Percentiles rank a stretch among this genome's conserved stretches.
phyloP scores from a whole-genome alignment of 805 yeast genomes.

The Trichomonascus vanleenenianus region DNA sequence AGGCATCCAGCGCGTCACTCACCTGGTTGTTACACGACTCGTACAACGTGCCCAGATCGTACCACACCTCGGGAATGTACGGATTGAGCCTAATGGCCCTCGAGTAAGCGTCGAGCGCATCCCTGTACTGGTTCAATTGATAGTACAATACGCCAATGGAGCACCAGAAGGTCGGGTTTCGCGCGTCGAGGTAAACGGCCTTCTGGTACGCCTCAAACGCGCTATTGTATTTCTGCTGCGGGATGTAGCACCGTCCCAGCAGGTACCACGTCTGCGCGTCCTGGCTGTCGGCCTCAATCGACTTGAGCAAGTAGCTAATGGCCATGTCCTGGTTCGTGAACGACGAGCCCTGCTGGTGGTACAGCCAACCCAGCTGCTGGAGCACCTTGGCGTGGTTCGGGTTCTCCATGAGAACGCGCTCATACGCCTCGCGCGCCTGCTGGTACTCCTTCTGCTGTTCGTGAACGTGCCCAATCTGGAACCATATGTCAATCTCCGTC shows the following conservation, averaged over 20 bases:
- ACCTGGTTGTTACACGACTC: conserved; percentile 97
- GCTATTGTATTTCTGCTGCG: conserved; percentile 86
- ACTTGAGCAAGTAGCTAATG: conserved; percentile 70
- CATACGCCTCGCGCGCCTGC: conserved; percentile 93
- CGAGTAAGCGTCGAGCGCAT: conserved; percentile 95
- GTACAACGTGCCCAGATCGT: conserved; percentile 92
- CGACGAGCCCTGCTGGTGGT: conserved; percentile 58
- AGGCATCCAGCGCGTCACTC: conserved; percentile 92
- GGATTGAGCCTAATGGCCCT: conserved; percentile 94
- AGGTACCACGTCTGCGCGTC: conserved; percentile 98
- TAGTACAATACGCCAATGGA: conserved; percentile 92
- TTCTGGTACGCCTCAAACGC: conserved; percentile 98
- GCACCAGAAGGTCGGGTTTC: conserved; percentile 98
- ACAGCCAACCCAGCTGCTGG: conserved; percentile 92
- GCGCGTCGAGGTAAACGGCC: conserved; percentile 92
- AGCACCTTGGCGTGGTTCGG: conserved; percentile 94
- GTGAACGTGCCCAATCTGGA: conserved; percentile 92
- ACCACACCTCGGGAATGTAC: conserved; percentile 96
- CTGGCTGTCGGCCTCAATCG: conserved; percentile 77
- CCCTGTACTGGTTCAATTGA: conserved; percentile 92
- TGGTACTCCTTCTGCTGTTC: conserved; percentile 89
- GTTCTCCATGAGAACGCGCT: conserved; percentile 78
- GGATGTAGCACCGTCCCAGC: conserved; percentile 94
- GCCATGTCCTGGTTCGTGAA: conserved; percentile 82
- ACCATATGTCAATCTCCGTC: conserved; percentile 97